phyloP scores from a whole-genome alignment of 2,329 filamentous ascomycete species.

The Exophiala dermatitidis region DNA sequence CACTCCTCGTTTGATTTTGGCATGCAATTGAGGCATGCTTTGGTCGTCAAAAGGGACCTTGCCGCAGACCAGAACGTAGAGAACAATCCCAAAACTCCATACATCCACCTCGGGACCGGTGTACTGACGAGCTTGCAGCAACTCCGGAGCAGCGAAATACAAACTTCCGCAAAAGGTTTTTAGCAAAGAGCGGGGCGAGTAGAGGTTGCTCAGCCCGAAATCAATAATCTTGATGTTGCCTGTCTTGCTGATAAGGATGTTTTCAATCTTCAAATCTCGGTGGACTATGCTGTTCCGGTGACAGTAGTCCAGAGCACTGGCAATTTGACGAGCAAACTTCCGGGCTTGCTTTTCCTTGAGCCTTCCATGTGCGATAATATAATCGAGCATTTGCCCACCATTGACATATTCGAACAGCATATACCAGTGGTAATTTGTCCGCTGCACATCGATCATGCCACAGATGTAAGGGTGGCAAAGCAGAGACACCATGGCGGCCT shows the following conservation, averaged over 20 bases:
- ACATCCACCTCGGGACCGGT: conserved; percentile 94
- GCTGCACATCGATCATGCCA: conserved; percentile 87
- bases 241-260: conserved; percentile 97
- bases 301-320: conserved; percentile 92
- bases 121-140: conserved; percentile 88
- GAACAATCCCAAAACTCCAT: conserved; percentile 97
- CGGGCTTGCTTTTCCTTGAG: conserved; percentile 97
- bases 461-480: conserved; percentile 94
- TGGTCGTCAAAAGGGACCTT: conserved; percentile 99
- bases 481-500: conserved; percentile 92
- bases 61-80: conserved; percentile 93
- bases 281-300: conserved; percentile 98
- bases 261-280: conserved; percentile 95
- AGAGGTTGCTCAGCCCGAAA: conserved; percentile 94
- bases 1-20: conserved; percentile 95
- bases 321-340: conserved; percentile 95
- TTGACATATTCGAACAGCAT: conserved; percentile 99
- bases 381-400: conserved; percentile 97
- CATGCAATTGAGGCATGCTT: conserved; percentile 95
- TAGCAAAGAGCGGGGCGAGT: conserved; percentile 72
- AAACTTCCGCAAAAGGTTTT: conserved; percentile 97
- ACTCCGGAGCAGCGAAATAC: conserved; percentile 93
- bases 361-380: conserved; percentile 96
- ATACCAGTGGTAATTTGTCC: conserved; percentile 98
- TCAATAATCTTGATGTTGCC: conserved; percentile 99